Conservation (phyloP, 1,284 basidiomycete genomes). For the Cryptococcus sp. region DNA sequence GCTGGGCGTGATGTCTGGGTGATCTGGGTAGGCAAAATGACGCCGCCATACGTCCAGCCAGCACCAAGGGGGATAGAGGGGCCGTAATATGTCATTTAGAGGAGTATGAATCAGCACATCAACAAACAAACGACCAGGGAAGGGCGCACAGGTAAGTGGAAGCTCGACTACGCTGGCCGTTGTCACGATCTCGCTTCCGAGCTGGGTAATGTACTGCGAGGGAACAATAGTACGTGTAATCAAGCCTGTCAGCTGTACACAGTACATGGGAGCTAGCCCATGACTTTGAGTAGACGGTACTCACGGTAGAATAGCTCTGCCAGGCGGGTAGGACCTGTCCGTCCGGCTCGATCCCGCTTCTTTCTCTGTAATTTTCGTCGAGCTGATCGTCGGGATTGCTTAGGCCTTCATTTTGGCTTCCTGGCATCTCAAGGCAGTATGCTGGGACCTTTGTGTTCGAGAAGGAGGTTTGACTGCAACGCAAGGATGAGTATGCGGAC, state of each 20-base stretch:
- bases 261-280: too few species aligned
- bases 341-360: constrained; percentile 13
- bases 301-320: constrained; percentile 18
- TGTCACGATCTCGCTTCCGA: constrained; percentile 20
- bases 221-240: too few species aligned
- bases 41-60: constrained; percentile 31
- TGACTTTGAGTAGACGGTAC: background rate
- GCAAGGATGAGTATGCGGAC: too few species aligned
- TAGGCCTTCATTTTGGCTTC: too few species aligned
- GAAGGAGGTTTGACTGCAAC: too few species aligned
- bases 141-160: constrained; percentile 33
- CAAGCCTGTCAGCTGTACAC: constrained; percentile 8
- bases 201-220: constrained; percentile 24
- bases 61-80: constrained; percentile 28
- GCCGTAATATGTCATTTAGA: constrained; percentile 25
- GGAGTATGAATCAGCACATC: background rate
- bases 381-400: too few species aligned
- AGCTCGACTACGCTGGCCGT: constrained; percentile 29
- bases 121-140: background rate
- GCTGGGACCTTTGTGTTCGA: too few species aligned
- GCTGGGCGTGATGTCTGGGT: background rate
- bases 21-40: constrained; percentile 10
- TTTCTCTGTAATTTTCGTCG: constrained; percentile 2
- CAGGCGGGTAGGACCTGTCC: constrained; percentile 23
- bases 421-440: too few species aligned